Base-by-base conservation (phyloP, 371 early-diverging fungal genomes). In the Chytridium lagenaria region DNA sequence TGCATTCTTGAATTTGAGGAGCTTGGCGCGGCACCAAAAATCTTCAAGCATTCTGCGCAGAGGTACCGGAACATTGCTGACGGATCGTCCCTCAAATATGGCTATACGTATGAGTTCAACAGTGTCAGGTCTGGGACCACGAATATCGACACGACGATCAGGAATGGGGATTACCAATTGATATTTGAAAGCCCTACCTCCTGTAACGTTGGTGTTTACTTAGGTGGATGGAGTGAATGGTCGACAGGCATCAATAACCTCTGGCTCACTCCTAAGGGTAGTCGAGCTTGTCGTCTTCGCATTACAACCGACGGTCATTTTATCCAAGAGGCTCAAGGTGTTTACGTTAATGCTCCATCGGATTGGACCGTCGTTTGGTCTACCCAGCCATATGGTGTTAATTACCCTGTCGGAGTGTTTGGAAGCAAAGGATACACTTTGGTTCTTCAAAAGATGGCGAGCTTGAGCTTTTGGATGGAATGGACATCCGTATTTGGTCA, bases 381-480 rank as follows among this genome's bases (percentile, higher is more conserved):
- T 19, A 44, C 67, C 19, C 67, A 44, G 44, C 67, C 67, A 7
- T 19, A 23, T 23, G n/a, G 26, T 19, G 10, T 67, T 23, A 23
- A 38, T 16, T 67, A 67, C 49, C 67, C n/a, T 22, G 67, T 67
- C 15, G 67, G 67, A n/a, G 28, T 67, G 23, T 28, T 19, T n/a
- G 34, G n/a, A 5, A 22, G 16, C 50, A 44, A 22, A 5, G 50
- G 50, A n/a, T 67, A 44, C 67, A 40, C n/a, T 2, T 44, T 67
- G 26, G 22, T 38, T 40, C 39, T 67, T 16, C 28, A 38, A 7
- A 28, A 12, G 23, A 44, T 44, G 67, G 67, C 22, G 67, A 67
- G 49, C 50, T 67, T n/a, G n/a, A 39, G 49, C 30, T 67, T 2
- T 16, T 67, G 23, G 67, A 67, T 33, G 67, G 67, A n/a, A 44